phyloP scores from a whole-genome alignment of 192 early-diverging fungal species.

The Linnemannia exigua region DNA sequence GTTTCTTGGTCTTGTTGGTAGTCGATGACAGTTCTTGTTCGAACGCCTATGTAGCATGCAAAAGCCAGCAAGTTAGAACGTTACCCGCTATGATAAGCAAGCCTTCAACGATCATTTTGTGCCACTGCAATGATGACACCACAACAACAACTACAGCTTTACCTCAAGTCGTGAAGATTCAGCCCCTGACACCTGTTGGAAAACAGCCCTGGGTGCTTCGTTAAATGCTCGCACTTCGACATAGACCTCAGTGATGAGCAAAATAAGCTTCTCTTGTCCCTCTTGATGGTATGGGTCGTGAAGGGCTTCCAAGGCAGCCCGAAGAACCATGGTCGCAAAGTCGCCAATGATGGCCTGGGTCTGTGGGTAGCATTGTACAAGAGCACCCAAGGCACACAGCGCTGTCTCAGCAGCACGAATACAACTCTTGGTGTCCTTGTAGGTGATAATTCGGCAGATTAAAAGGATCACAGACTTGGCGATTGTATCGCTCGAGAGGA shows the following conservation, averaged over 20 bases:
- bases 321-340: constrained; percentile 32
- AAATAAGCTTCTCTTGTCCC: constrained; percentile 46
- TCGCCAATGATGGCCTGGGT: constrained; percentile 9
- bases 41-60: constrained; percentile 20
- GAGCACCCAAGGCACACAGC: constrained; percentile 17
- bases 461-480: constrained; percentile 28
- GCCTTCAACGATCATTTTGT: too few species aligned
- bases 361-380: constrained; percentile 38
- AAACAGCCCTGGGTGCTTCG: constrained; percentile 29
- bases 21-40: constrained; percentile 24
- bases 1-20: constrained; percentile 36
- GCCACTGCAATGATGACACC: background rate
- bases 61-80: background rate
- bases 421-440: constrained; percentile 42
- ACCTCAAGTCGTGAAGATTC: constrained; percentile 38
- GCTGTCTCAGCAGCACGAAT: constrained; percentile 22
- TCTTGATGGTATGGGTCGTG: constrained; percentile 55
- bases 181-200: constrained; percentile 32
- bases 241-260: constrained; percentile 55
- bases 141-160: background rate
- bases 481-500: constrained; percentile 23
- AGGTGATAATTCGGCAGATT: constrained; percentile 40
- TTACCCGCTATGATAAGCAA: too few species aligned
- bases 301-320: constrained; percentile 40
- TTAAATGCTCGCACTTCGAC: constrained; percentile 45